Conservation (phyloP, 2,329 filamentous ascomycete species). For the Madurella mycetomatis region DNA sequence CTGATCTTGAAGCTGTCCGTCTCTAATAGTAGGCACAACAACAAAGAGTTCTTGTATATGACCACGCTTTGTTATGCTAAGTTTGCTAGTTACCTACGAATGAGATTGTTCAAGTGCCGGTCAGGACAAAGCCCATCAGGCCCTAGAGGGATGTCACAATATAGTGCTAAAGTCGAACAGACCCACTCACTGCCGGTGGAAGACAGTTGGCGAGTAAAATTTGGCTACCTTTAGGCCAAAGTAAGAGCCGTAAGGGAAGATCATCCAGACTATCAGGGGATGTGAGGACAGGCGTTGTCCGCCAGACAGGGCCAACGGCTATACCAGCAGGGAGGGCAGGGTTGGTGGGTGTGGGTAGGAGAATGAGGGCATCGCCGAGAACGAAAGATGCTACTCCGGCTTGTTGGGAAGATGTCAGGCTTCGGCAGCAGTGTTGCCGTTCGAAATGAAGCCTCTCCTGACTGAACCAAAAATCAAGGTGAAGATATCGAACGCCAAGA, state of each 20-base stretch:
- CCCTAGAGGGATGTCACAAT: too few relatives aligned
- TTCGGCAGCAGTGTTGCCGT: slow-evolving; percentile 30
- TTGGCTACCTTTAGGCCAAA: neutral
- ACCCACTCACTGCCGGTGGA: too few relatives aligned
- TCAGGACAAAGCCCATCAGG: too few relatives aligned
- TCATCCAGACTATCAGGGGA: neutral
- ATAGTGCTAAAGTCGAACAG: too few relatives aligned
- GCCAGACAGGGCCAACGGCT: slow-evolving; percentile 39
- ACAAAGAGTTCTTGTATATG: too few relatives aligned
- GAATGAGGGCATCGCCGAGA: slow-evolving; percentile 38
- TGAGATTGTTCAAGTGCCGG: too few relatives aligned
- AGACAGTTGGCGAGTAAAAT: too few relatives aligned
- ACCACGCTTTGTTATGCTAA: too few relatives aligned
- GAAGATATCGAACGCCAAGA: slow-evolving; percentile 34
- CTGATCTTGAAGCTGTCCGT: too few relatives aligned
- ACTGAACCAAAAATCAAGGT: slow-evolving; percentile 33
- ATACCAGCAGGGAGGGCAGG: slow-evolving; percentile 36
- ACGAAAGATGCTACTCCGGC: slow-evolving; percentile 34
- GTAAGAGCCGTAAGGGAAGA: slow-evolving; percentile 15
- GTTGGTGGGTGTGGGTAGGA: slow-evolving; percentile 35
- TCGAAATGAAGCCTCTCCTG: slow-evolving; percentile 38
- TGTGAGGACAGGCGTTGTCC: slow-evolving; percentile 33
- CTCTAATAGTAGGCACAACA: too few relatives aligned
- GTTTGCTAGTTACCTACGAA: too few relatives aligned
- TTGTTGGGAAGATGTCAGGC: slow-evolving; percentile 31